These are phyloP conservation scores for Globisporangium lucens DNA, from an alignment of 352 stramenopile genomes.

Conservation along the genomic window DNA sequence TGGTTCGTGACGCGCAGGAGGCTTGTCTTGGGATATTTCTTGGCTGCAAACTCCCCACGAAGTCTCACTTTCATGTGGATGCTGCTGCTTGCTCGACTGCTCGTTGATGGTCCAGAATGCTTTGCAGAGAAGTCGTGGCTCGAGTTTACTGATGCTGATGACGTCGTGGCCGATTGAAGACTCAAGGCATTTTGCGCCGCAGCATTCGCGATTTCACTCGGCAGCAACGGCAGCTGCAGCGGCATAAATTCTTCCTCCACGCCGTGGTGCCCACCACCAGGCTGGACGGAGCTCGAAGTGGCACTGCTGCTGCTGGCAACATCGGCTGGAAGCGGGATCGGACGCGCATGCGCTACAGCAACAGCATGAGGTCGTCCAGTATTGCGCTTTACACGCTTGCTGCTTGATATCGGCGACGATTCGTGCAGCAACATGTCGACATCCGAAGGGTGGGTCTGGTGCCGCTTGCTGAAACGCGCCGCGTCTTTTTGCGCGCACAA, in stretches of 20 bases:
- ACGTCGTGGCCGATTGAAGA: neutral
- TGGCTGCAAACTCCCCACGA: constrained; percentile 2
- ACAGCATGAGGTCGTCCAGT: neutral
- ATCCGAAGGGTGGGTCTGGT: constrained; percentile 37
- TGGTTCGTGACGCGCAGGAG: neutral
- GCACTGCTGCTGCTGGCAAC: neutral
- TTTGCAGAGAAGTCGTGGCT: constrained; percentile 1
- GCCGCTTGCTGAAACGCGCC: constrained; percentile 66
- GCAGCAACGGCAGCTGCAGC: constrained; percentile 37
- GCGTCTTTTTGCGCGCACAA: constrained; percentile 72
- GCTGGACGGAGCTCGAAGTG: neutral
- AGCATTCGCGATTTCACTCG: constrained; percentile 19
- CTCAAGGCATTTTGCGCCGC: constrained; percentile 1
- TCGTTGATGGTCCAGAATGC: neutral
- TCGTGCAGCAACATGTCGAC: constrained; percentile 37
- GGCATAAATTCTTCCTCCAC: constrained; percentile 44
- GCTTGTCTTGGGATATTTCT: constrained; percentile 11
- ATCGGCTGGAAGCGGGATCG: constrained; percentile 11
- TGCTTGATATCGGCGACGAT: constrained; percentile 20
- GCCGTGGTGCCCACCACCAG: neutral
- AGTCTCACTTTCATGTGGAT: constrained; percentile 5
- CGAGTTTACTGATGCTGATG: neutral
- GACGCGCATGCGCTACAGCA: neutral
- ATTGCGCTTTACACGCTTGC: constrained; percentile 22
- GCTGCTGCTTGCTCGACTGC: neutral